Evolutionary conservation across 2,329 filamentous ascomycete species (phyloP), one percentile per base, ranked within the genome.

Genomic region (Xylaria sp.): DNA sequence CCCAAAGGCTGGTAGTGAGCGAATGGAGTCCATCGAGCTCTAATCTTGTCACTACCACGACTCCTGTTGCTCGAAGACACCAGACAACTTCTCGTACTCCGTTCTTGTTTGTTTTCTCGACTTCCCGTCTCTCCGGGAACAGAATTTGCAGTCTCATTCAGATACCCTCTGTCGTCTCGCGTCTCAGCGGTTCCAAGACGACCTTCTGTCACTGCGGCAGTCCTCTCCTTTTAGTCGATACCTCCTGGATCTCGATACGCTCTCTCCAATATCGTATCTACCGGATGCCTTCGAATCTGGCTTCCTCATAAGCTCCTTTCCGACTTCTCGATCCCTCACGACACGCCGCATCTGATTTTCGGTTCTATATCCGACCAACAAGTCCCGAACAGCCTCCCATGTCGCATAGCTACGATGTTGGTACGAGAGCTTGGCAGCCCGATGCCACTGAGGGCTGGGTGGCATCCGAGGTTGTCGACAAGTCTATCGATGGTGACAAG

Each of bases 401-500:
- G 94, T 93, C 93, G 85, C 92, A 97, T 83, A 93, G 89, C 80
- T 98, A 97, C 85, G 94, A 98, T 87, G 90, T 98, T 79, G 96
- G 95, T 79, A 98, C 95, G 78, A 91, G 93, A 88, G 96, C 94
- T 80, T 99, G 96, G 96, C 96, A 98, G 88, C 94, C 96, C 77
- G 96, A 99, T 85, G 85, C 89, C 81, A 93, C 93, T 70, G 95
- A 99, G 83, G 96, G 96, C 84, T 99, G 96, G 95, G 90, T 99
- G 81, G 92, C 94, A 79, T 98, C 96, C 55, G 94, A 98, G 86
- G 92, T 99, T 76, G 87, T 92, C 80, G 91, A 92, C 82, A 98
- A 96, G 86, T 87, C 88, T 65, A 84, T 93, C 73, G 87, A 96
- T 79, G 96, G 94, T 71, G 88, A 93, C 78, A 98, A 97, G 80